Base-by-base conservation (phyloP, 2,329 filamentous ascomycete species). In the Fusarium siculi region DNA sequence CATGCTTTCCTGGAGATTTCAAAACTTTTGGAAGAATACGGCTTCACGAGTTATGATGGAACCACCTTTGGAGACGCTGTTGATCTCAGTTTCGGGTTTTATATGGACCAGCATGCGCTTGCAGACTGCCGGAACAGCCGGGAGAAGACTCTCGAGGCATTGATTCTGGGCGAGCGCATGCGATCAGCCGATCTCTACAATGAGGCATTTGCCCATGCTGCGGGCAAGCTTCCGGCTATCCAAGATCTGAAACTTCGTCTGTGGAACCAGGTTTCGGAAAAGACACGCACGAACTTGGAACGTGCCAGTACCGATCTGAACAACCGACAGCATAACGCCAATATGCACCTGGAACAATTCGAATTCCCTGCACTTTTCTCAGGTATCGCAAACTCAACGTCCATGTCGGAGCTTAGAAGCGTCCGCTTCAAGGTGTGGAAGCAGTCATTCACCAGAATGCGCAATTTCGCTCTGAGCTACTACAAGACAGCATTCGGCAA, bases 281-380 rank as follows among this genome's bases (percentile, higher is more conserved):
- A 89, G 70, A 97, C 95, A 0, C 89, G 90, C 50, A 93, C 94
- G 75, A 90, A 93, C n/a, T 85, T 98, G 12, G 94, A 96, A 78
- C 90, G 94, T 68, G 93, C 95, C 4, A 91, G 93, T 55, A 87
- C 97, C 75, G 95, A 97, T 77, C 86, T 98, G 7, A 87, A 92
- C 39, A 91, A 90, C 68, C 90, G 94, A 25, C 88, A 94, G 66
- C 88, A 91, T 69, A 91, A 88, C 59, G 89, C 95, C 73, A 92
- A 93, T 72, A 84, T 85, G 37, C 92, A 93, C 47, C 85, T 98
- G n/a, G 91, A 93, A 65, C 90, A 94, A 69, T 98, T 98, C 75
- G 94, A 98, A 37, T 98, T 97, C 76, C 95, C 95, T 0, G 93
- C 93, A 1, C 85, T 98, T 9, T 98, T 97, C 79, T 90, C 94